Evolutionary conservation across 192 early-diverging fungal genomes (phyloP).

Genomic region (Phlyctochytrium arcticum): DNA sequence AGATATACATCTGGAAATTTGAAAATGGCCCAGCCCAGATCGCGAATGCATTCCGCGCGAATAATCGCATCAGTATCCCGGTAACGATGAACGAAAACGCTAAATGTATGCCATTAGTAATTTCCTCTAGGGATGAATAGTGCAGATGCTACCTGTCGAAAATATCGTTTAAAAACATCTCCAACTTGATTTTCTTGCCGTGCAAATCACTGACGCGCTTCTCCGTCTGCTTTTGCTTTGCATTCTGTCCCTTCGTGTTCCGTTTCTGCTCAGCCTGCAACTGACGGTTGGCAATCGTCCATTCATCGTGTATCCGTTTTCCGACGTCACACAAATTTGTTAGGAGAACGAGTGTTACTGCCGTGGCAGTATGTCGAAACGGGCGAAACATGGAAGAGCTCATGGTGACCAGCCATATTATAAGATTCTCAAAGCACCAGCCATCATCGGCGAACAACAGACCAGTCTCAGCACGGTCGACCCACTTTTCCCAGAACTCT

Average conservation of each 20-base stretch:
- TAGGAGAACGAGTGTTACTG: conserved; percentile 63
- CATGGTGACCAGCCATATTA: conserved; percentile 39
- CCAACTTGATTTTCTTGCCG: conserved; percentile 53
- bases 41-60: conserved; percentile 76
- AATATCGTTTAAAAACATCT: conserved; percentile 62
- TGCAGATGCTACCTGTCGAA: conserved; percentile 65
- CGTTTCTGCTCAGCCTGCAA: conserved; percentile 54
- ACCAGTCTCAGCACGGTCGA: conserved; percentile 12
- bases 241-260: conserved; percentile 18
- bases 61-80: conserved; percentile 84
- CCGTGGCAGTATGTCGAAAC: conserved; percentile 85
- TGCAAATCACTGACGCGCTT: conserved; percentile 43
- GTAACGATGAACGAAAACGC: conserved; percentile 85
- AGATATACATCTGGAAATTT: conserved; percentile 68
- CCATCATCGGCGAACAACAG: conserved; percentile 55
- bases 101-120: conserved; percentile 18
- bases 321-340: conserved; percentile 66
- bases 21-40: conserved; percentile 75
- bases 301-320: conserved; percentile 54
- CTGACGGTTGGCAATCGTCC: conserved; percentile 66
- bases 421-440: conserved; percentile 30
- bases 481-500: conserved; percentile 58
- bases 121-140: neutral
- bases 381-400: conserved; percentile 74
- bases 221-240: conserved; percentile 30